Conservation (phyloP, 139 green algal genomes). For the Haematococcus lacustris region DNA sequence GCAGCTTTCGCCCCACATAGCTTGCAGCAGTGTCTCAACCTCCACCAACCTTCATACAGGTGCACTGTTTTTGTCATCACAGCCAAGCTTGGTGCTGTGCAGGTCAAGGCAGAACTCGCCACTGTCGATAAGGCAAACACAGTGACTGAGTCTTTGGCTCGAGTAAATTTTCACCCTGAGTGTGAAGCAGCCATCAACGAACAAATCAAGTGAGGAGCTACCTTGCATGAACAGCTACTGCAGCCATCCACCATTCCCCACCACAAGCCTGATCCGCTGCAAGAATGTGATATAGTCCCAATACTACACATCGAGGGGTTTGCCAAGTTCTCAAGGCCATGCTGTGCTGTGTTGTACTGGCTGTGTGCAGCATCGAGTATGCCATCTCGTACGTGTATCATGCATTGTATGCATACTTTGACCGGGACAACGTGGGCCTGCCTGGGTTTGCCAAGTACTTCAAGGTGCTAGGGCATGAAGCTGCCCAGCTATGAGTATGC, state of each 20-base stretch:
- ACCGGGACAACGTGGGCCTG: constrained; percentile 92
- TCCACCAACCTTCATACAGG: no score
- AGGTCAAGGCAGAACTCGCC: constrained; percentile 56
- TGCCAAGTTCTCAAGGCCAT: no score
- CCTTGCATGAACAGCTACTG: not conserved
- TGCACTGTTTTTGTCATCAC: no score
- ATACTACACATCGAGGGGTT: no score
- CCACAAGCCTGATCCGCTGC: no score
- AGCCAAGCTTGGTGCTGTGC: no score
- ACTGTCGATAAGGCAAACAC: constrained; percentile 54
- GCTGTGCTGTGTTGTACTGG: not conserved
- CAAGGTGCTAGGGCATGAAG: constrained; percentile 34
- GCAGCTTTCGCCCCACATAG: no score
- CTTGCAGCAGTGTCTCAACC: no score
- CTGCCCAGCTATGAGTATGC: no score
- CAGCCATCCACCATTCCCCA: no score
- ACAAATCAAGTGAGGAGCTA: constrained; percentile 86
- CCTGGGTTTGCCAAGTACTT: constrained; percentile 78
- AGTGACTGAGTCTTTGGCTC: constrained; percentile 56
- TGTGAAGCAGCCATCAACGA: constrained; percentile 78
- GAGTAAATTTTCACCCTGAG: constrained; percentile 66
- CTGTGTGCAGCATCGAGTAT: constrained; percentile 69
- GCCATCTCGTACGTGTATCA: constrained; percentile 93
- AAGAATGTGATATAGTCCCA: no score
- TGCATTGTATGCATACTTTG: constrained; percentile 88